A percentile compares a stretch with the other conserved stretches of the same genome.
phyloP scores from a whole-genome alignment of 305 asterid species.

The Fraxinus platypoda region DNA sequence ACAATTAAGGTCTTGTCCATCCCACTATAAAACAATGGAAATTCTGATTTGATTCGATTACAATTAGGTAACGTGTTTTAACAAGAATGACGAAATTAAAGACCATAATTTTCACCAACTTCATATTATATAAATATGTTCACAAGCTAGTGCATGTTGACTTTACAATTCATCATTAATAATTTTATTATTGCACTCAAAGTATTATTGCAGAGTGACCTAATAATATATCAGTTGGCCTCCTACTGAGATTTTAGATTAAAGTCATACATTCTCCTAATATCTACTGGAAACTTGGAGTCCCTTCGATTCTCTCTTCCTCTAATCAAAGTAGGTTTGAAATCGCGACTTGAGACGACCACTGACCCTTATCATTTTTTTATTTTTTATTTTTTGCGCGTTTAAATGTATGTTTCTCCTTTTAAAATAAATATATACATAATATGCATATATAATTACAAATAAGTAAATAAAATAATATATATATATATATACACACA shows the following conservation, averaged over 20 bases:
- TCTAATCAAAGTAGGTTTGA: constrained; percentile 22
- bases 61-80: constrained; percentile 36
- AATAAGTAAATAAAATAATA: neutral
- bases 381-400: neutral
- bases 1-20: constrained; percentile 16
- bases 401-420: neutral
- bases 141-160: constrained; percentile 25
- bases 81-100: constrained; percentile 29
- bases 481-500: neutral
- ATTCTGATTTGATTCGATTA: constrained; percentile 25
- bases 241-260: neutral
- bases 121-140: constrained; percentile 16
- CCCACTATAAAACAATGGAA: constrained; percentile 31
- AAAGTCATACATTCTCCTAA: neutral
- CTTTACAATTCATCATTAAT: constrained; percentile 10
- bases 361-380: neutral
- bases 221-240: constrained; percentile 9
- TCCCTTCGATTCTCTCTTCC: constrained; percentile 3
- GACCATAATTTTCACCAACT: constrained; percentile 36
- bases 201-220: neutral
- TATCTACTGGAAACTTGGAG: constrained; percentile 12
- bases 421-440: neutral
- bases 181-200: neutral
- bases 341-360: neutral
- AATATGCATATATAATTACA: neutral